These are phyloP conservation scores for Hydrangea macrophylla DNA, from an alignment of 148 eudicot genomes.

Conservation along the genomic window DNA sequence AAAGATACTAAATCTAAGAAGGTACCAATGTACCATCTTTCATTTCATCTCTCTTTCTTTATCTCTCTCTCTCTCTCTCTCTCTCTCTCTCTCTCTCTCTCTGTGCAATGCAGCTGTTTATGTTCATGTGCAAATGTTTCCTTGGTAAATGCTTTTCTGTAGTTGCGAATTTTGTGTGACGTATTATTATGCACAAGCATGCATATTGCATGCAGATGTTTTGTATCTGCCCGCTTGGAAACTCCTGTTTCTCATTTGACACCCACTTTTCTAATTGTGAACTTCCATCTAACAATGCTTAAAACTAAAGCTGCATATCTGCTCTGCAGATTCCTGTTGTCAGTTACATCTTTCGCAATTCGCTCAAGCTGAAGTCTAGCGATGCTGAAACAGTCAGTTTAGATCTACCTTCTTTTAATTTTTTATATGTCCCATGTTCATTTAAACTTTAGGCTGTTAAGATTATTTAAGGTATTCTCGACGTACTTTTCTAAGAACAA, in stretches of 20 bases:
- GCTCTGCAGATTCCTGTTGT: slow-evolving; percentile 60
- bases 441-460: background rate
- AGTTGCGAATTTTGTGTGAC: no score
- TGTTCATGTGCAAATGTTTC: background rate
- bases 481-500: background rate
- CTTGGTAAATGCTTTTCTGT: no score
- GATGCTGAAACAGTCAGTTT: slow-evolving; percentile 81
- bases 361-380: slow-evolving; percentile 84
- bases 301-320: slow-evolving; percentile 1
- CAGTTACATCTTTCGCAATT: slow-evolving; percentile 60
- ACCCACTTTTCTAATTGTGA: background rate
- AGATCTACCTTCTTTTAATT: background rate
- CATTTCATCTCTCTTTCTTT: no score
- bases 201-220: no score
- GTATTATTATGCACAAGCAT: no score
- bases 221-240: no score
- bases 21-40: slow-evolving; percentile 50
- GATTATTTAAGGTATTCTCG: background rate
- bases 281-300: background rate
- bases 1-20: slow-evolving; percentile 60
- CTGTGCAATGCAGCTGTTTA: background rate
- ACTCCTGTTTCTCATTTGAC: no score
- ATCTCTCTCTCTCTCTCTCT: no score
- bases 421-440: background rate
- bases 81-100: background rate